Base-by-base conservation (phyloP, 306 rosid genomes). In the Lotus japonicus region DNA sequence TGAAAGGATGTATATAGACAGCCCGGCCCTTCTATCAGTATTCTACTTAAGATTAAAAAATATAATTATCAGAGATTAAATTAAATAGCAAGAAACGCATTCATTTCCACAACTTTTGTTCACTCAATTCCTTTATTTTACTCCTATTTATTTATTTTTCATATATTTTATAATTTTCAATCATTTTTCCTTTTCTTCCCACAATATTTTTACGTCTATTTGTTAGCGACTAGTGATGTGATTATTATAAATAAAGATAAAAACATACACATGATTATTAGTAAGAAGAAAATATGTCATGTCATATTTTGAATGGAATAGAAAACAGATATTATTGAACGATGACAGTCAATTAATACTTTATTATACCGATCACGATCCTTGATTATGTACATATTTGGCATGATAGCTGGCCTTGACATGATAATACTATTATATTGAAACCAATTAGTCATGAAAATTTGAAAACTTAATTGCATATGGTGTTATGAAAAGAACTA, bases 341-440 rank as follows among this genome's bases (percentile, higher is more conserved):
- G 33, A 51, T 43, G 58, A 33, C 38, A 14, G 50, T 63, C 73
- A 49, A 71, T 71, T 58, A 72, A 39, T 64, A 48, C 7, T 23
- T 64, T 46, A 70, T 5, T 26, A 17, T 16, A n/a, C 36, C 13
- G 9, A 15, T 78, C 64, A n/a, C 31, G 48, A 50, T 71, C 51
- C 8, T 9, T 23, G 39, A 43, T 63, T 62, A 4, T 45, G 72
- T 3, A 28, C 14, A 35, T 41, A 19, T 54, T 58, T 54, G 12
- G 64, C 46, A 14, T 35, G 13, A 70, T 21, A 69, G 56, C 31
- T n/a, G 21, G 66, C 59, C 16, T 38, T 56, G 73, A 65, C 50
- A 16, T 18, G 52, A 45, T 33, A 15, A 14, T 14, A 38, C 42
- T 38, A 23, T 44, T 26, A 21, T 62, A 15, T 69, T 18, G 2